Percentiles rank a stretch among this genome's conserved stretches.
phyloP scores from a whole-genome alignment of 257 asterid genomes.

The Nicotiana benthamiana region DNA sequence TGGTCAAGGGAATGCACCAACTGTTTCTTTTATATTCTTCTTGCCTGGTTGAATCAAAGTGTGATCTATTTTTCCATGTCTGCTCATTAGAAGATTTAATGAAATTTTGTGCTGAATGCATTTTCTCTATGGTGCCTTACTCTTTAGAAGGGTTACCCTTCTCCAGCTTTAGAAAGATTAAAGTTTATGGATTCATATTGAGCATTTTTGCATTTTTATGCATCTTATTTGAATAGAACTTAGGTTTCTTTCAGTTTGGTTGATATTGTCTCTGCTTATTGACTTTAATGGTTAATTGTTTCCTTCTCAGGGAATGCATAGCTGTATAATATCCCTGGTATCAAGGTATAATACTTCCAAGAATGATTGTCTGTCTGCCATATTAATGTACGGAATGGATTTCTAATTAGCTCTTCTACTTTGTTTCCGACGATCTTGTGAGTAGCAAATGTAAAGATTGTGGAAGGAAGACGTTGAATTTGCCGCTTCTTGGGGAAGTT shows the following conservation, averaged over 20 bases:
- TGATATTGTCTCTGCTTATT: background rate
- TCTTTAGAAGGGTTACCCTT: background rate
- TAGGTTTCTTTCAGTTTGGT: background rate
- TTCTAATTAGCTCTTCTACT: background rate
- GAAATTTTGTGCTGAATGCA: background rate
- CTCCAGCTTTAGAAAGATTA: background rate
- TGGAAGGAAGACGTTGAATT: conserved; percentile 50
- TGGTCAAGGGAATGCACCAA: background rate
- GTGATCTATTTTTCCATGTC: background rate
- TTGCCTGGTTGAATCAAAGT: background rate
- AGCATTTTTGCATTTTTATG: background rate
- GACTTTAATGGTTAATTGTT: background rate
- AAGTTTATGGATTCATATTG: background rate
- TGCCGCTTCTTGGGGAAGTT: conserved; percentile 76
- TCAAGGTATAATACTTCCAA: conserved; percentile 42
- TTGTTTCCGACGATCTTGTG: conserved; percentile 12
- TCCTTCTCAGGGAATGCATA: conserved; percentile 88
- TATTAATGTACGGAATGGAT: background rate
- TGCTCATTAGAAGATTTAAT: background rate
- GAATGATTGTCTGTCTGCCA: background rate
- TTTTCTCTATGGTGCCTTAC: background rate
- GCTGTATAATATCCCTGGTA: conserved; percentile 69
- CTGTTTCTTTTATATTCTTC: background rate
- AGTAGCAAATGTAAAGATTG: conserved; percentile 74
- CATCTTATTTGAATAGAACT: background rate